Evolutionary conservation across 2,329 filamentous ascomycete species (phyloP).

Genomic region (Blastomyces gilchristii): DNA sequence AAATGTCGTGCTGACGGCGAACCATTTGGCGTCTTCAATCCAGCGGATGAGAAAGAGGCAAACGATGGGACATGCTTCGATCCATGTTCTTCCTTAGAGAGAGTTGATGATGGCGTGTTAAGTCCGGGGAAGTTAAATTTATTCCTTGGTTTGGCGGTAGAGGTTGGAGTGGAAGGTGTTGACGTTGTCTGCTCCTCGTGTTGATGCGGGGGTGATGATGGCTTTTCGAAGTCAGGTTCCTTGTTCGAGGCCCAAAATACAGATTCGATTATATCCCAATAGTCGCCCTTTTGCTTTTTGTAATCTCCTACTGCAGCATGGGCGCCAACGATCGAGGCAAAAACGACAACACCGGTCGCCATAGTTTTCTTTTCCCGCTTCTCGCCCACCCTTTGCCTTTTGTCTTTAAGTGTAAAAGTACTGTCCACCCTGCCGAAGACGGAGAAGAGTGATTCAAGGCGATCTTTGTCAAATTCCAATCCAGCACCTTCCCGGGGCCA

Average conservation of each 20-base stretch:
- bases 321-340: constrained; percentile 47
- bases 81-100: constrained; percentile 15
- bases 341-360: constrained; percentile 47
- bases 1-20: constrained; percentile 17
- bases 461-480: constrained; percentile 39
- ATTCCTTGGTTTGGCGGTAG: constrained; percentile 16
- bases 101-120: constrained; percentile 19
- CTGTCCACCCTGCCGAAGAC: constrained; percentile 50
- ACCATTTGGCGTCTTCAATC: constrained; percentile 20
- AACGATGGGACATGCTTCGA: constrained; percentile 33
- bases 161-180: constrained; percentile 10
- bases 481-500: constrained; percentile 43
- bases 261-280: constrained; percentile 43
- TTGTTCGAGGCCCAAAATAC: constrained; percentile 45
- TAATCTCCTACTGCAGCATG: constrained; percentile 47
- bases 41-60: constrained; percentile 31
- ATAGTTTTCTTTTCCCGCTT: constrained; percentile 43
- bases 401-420: constrained; percentile 46
- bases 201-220: constrained; percentile 25
- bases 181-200: constrained; percentile 18
- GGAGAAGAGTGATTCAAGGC: constrained; percentile 39
- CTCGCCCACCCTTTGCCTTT: constrained; percentile 42
- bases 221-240: constrained; percentile 38
- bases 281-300: constrained; percentile 31
- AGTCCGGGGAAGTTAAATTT: constrained; percentile 28